phyloP scores from a whole-genome alignment of 2,329 filamentous ascomycete species.

The Balansia obtecta region DNA sequence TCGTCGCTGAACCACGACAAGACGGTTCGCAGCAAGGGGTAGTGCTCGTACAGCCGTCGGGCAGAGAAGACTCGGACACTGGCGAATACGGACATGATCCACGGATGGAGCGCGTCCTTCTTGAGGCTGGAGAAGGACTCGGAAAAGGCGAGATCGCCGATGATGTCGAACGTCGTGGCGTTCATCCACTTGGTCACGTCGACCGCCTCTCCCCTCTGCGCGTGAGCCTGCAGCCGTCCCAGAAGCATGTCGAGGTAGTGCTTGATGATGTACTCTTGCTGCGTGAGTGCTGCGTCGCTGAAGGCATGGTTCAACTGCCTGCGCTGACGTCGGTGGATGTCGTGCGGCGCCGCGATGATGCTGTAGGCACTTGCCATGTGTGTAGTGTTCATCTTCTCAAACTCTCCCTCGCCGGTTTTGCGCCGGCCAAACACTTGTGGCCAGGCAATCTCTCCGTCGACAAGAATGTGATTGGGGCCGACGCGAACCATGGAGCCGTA shows the following conservation, averaged over 20 bases:
- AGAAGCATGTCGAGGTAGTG: constrained; percentile 17
- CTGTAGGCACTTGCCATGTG: constrained; percentile 8
- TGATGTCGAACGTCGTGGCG: constrained; percentile 28
- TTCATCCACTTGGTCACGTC: constrained; percentile 23
- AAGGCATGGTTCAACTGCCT: constrained; percentile 19
- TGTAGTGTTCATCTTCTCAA: constrained; percentile 2
- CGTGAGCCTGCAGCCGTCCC: constrained; percentile 9
- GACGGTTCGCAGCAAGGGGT: constrained; percentile 4
- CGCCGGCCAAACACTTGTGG: constrained; percentile 18
- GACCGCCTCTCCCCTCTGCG: constrained; percentile 5
- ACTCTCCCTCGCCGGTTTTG: constrained; percentile 10
- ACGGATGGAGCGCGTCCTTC: constrained; percentile 16
- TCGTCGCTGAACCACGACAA: not conserved
- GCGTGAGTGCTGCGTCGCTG: constrained; percentile 16
- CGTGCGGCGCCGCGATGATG: constrained; percentile 8
- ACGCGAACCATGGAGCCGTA: constrained; percentile 26
- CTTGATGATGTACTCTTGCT: constrained; percentile 17
- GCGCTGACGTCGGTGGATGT: constrained; percentile 11
- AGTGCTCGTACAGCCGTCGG: constrained; percentile 7
- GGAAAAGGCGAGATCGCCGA: constrained; percentile 29
- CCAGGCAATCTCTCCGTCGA: constrained; percentile 22
- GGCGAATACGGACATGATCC: constrained; percentile 13
- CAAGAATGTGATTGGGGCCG: constrained; percentile 26
- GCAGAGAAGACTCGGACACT: constrained; percentile 4
- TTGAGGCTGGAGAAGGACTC: constrained; percentile 26